Base-by-base conservation (phyloP, 352 stramenopile genomes). In the Phytophthora ohioensis region DNA sequence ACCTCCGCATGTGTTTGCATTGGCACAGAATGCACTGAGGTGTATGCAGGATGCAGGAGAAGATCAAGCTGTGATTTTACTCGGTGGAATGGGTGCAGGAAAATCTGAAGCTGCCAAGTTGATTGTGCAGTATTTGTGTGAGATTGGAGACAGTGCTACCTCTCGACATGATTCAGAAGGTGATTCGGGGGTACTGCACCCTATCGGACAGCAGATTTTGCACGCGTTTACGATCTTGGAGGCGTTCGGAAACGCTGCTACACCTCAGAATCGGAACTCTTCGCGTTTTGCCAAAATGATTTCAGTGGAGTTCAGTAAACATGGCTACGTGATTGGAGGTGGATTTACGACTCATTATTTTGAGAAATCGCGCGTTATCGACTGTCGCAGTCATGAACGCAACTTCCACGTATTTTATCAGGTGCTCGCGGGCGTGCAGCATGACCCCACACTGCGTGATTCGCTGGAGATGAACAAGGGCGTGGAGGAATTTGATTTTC, bases 371-470 rank as follows among this genome's bases (percentile, higher is more conserved):
- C 86, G 93, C n/a, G 78, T 98, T 1, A 88, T 97, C 63, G 73
- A 89, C 9, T 80, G 82, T 36, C 79, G 84, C 5, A 78, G 74
- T 8, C 79, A 86, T 34, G 93, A 98, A 59, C 87, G 95, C 13
- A 98, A 97, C 70, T 98, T 98, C 55, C 95, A 98, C 69, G 85
- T 98, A 15, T 97, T 98, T 60, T 98, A 98, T 72, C 92, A 98
- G 68, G 72, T 98, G 1, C 75, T 97, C 12, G 81, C 85, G 0
- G 91, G 86, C 15, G 79, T 93, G 7, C 81, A 92, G 38, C 80
- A 92, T 58, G 87, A 94, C 49, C 86, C 88, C 4, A 75, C 69
- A 15, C 72, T 94, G 12, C 81, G 83, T 7, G 87, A 94, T 66
- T 75, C 78, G 2, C 64, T 94, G 6, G 87, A 92, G 34, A 62